Conservation (phyloP, 192 early-diverging fungal genomes). For the Coemansia sp. region DNA sequence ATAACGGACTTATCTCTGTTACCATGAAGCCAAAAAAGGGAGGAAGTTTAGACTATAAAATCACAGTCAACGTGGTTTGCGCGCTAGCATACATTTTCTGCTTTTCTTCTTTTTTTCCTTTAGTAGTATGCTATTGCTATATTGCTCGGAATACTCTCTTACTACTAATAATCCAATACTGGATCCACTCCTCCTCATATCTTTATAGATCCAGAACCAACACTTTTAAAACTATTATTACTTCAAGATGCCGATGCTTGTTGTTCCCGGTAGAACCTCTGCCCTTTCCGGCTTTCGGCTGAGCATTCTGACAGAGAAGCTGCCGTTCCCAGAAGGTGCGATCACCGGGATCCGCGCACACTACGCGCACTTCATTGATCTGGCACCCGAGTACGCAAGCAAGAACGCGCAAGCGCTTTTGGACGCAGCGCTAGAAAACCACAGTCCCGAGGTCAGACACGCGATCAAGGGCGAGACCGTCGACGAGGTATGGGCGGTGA, state of each 20-base stretch:
- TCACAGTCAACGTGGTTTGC: no score
- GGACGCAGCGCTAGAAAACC: conserved; percentile 37
- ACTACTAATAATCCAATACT: no score
- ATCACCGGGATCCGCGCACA: conserved; percentile 62
- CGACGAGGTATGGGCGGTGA: conserved; percentile 35
- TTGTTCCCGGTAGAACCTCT: conserved; percentile 77
- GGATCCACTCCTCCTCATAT: neutral
- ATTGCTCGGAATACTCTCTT: no score
- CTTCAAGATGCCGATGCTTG: conserved; percentile 66
- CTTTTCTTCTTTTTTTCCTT: no score
- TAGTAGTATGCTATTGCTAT: no score
- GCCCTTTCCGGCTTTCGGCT: conserved; percentile 79
- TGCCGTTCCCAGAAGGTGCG: conserved; percentile 60
- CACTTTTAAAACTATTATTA: neutral
- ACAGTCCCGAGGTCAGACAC: conserved; percentile 28
- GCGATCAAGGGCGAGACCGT: conserved; percentile 13
- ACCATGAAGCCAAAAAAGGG: no score
- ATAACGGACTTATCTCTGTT: no score
- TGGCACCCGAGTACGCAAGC: conserved; percentile 44
- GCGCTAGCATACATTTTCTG: no score
- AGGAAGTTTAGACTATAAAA: no score
- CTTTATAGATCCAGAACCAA: neutral
- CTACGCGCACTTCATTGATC: conserved; percentile 79
- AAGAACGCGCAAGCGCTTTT: conserved; percentile 50
- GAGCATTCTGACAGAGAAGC: conserved; percentile 58